Evolutionary conservation across 1,284 basidiomycete species (phyloP).

Genomic region (Anthracocystis panici-leucophaei): DNA sequence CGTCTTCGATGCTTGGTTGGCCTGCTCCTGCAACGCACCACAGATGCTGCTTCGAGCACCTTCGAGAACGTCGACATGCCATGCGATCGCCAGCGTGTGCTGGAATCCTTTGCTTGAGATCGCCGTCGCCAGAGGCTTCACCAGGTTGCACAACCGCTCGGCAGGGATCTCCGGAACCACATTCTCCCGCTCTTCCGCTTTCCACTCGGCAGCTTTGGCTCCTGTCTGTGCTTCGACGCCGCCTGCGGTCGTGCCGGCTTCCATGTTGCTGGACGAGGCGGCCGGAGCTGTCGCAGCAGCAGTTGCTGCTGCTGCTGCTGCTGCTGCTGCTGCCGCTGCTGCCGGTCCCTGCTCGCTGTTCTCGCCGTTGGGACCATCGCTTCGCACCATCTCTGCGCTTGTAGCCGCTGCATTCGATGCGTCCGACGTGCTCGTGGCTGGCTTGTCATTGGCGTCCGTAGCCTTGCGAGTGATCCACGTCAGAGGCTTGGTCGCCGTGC

Average conservation of each 20-base stretch:
- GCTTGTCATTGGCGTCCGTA: conserved; percentile 22
- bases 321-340: background rate
- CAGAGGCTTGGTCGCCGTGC: conserved; percentile 65
- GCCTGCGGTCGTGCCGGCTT: conserved; percentile 3
- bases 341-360: conserved; percentile 10
- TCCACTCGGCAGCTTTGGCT: background rate
- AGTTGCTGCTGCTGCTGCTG: conserved; percentile 5
- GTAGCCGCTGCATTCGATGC: conserved; percentile 25
- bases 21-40: conserved; percentile 58
- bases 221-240: background rate
- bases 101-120: conserved; percentile 68
- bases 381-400: conserved; percentile 37
- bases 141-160: conserved; percentile 61
- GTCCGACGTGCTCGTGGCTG: background rate
- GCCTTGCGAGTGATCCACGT: conserved; percentile 25
- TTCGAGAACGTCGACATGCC: conserved; percentile 59
- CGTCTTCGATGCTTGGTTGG: conserved; percentile 53
- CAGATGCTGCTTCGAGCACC: conserved; percentile 63
- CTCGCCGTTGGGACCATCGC: conserved; percentile 14
- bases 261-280: no score
- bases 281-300: background rate
- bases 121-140: conserved; percentile 64
- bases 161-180: conserved; percentile 46
- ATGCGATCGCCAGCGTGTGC: conserved; percentile 65
- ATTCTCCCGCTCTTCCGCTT: conserved; percentile 10